phyloP scores from a whole-genome alignment of 2,329 filamentous ascomycete genomes.

The Cytospora schulzeri region DNA sequence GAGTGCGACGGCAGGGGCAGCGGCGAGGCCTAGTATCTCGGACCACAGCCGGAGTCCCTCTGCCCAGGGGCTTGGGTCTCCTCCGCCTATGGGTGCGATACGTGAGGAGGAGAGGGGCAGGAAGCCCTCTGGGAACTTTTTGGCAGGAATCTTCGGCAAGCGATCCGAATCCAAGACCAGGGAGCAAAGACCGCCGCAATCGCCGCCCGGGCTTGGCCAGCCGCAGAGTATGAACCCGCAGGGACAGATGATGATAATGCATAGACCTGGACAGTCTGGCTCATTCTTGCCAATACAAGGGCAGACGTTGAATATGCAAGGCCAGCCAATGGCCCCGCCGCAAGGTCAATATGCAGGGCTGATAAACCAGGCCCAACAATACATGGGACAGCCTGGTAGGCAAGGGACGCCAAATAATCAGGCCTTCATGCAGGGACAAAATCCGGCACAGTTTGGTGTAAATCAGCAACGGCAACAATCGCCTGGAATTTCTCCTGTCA shows the following conservation, averaged over 20 bases:
- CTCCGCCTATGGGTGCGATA: constrained; percentile 4
- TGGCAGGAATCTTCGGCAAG: constrained; percentile 32
- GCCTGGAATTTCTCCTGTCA: constrained; percentile 26
- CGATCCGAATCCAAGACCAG: constrained; percentile 30
- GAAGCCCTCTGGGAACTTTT: constrained; percentile 30
- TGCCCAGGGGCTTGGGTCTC: constrained; percentile 14
- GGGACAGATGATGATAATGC: constrained; percentile 21
- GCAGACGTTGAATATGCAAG: constrained; percentile 25
- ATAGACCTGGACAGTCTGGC: constrained; percentile 21
- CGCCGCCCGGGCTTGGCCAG: constrained; percentile 24
- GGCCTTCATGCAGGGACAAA: constrained; percentile 8
- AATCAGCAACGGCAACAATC: constrained; percentile 16
- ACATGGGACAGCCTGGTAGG: constrained; percentile 6
- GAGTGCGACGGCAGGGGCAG: constrained; percentile 31
- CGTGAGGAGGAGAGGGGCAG: constrained; percentile 32
- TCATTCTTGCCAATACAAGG: constrained; percentile 20
- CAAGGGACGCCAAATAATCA: constrained; percentile 5
- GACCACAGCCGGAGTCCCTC: constrained; percentile 23
- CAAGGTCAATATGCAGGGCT: constrained; percentile 25
- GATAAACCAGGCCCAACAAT: constrained; percentile 14
- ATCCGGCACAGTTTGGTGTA: not conserved
- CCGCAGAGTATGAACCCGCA: constrained; percentile 24
- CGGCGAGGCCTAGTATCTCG: constrained; percentile 25
- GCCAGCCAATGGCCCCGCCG: constrained; percentile 24
- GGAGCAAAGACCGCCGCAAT: constrained; percentile 27